Evolutionary conservation across 495 filamentous ascomycete species (phyloP).

Genomic region (Mytilinidion resinicola): DNA sequence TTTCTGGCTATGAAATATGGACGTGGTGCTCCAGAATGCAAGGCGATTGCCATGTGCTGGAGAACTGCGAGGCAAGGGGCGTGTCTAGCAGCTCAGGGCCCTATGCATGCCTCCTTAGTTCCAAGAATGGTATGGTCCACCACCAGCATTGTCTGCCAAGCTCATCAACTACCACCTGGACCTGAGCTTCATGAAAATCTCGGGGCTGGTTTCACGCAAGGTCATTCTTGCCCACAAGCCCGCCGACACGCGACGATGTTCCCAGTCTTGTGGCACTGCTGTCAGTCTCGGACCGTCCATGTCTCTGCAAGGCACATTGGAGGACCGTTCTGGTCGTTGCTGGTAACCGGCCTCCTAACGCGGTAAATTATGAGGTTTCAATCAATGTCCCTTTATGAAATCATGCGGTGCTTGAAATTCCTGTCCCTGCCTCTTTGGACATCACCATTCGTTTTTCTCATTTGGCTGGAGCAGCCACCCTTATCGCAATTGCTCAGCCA

Average conservation of each 20-base stretch:
- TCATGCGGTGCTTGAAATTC: slow-evolving; percentile 3
- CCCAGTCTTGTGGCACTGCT: not conserved
- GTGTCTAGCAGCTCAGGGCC: not conserved
- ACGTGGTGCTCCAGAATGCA: not conserved
- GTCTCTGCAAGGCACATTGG: slow-evolving; percentile 26
- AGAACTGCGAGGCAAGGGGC: not conserved
- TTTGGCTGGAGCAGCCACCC: slow-evolving; percentile 17
- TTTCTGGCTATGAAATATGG: not conserved
- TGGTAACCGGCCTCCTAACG: too few relatives aligned
- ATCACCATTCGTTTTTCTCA: slow-evolving; percentile 4
- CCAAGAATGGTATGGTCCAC: not conserved
- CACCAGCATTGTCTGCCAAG: slow-evolving; percentile 4
- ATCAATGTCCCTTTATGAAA: slow-evolving; percentile 13
- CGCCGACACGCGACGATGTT: slow-evolving; percentile 7
- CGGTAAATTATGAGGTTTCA: too few relatives aligned
- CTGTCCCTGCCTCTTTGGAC: not conserved
- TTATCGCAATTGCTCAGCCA: slow-evolving; percentile 21
- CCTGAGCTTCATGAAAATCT: slow-evolving; percentile 7
- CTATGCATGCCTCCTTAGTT: not conserved
- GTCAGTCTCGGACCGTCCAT: slow-evolving; percentile 10
- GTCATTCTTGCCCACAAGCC: not conserved
- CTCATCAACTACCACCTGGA: not conserved
- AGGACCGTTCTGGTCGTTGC: too few relatives aligned
- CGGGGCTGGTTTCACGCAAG: slow-evolving; percentile 15
- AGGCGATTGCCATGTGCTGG: not conserved